Evolutionary conservation across 108 stramenopile genomes (phyloP), one percentile per base, ranked within the genome.

Genomic region (Pseudonitzschia delicatissima): DNA sequence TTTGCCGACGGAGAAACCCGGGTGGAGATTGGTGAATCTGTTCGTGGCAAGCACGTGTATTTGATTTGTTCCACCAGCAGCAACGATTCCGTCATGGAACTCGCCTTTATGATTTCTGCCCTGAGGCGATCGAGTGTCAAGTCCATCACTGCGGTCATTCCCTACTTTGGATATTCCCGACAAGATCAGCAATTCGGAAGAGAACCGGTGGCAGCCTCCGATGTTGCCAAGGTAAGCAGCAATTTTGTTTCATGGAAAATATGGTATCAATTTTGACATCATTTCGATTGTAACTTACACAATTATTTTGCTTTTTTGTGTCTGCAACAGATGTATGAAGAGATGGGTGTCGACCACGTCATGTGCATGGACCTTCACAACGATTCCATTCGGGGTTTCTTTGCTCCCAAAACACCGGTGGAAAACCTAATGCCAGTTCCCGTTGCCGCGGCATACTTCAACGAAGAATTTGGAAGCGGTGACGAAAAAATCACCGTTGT

Each of bases 381-480:
- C 33, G 80, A 82, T 48, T 72, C 72, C n/a, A 57, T 82, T 37
- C 72, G 76, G 27, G 93, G 91, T 2, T 95, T 95, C 57, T 95
- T 92, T 57, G 55, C 75, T 9, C 87, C 87, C 0, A 64, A 33
- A 5, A 61, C 83, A 36, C 94, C 94, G 2, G 91, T 92, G 9
- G 94, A 95, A 48, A 84, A 95, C 65, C 60, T 95, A 28, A 65
- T 85, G 62, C 90, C 93, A 9, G 87, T 82, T 25, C 93, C 93
- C 2, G 93, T 95, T 3, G 93, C 93, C 9, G 93, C 93, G 5
- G 93, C 93, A 18, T 95, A 90, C 66, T 95, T 92, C 61, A 84
- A 95, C 63, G 90, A 95, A 69, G 87, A 95, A 61, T 65, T 93
- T 27, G 69, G 44, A 4, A 51, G 35, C 3, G 66, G 37, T 25